phyloP scores from a whole-genome alignment of 2,329 filamentous ascomycete species.

The Claviceps digitariae region DNA sequence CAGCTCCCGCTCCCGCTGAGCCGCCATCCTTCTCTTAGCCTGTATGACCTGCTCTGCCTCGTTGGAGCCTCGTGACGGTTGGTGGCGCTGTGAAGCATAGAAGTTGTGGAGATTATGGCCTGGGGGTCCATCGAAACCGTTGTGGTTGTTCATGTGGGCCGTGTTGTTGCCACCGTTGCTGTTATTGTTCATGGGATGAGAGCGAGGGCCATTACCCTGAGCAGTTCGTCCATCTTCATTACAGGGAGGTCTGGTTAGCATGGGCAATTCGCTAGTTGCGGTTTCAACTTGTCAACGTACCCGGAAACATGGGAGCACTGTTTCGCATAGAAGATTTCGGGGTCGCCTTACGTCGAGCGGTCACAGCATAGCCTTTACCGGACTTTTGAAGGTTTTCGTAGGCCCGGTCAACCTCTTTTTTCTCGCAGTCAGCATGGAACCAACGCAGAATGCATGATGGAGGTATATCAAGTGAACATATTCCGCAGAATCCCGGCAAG shows the following conservation, averaged over 20 bases:
- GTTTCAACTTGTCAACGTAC: not conserved
- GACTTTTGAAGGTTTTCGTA: conserved; percentile 94
- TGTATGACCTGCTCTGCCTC: conserved; percentile 98
- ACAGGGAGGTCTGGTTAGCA: conserved; percentile 14
- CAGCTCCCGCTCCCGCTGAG: conserved; percentile 96
- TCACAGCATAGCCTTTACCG: conserved; percentile 72
- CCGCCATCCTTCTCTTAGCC: conserved; percentile 97
- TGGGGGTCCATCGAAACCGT: conserved; percentile 63
- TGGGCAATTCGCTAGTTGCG: conserved; percentile 3
- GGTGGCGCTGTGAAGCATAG: conserved; percentile 87
- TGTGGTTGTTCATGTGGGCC: conserved; percentile 42
- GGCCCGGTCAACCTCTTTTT: conserved; percentile 81
- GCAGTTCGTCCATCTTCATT: conserved; percentile 55
- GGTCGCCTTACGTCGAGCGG: conserved; percentile 56
- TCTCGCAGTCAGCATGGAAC: conserved; percentile 4
- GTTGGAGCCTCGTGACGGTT: conserved; percentile 65
- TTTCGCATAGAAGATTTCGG: conserved; percentile 6
- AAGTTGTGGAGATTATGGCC: conserved; percentile 78
- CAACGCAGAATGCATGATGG: not conserved
- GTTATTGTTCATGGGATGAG: conserved; percentile 74
- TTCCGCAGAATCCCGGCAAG: not conserved
- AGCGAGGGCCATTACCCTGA: conserved; percentile 50
- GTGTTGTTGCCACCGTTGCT: conserved; percentile 55
- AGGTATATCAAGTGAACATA: not conserved
- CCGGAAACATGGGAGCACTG: conserved; percentile 5